Evolutionary conservation across 768 basidiomycete species (phyloP).

Genomic region (Auriscalpium orientale): DNA sequence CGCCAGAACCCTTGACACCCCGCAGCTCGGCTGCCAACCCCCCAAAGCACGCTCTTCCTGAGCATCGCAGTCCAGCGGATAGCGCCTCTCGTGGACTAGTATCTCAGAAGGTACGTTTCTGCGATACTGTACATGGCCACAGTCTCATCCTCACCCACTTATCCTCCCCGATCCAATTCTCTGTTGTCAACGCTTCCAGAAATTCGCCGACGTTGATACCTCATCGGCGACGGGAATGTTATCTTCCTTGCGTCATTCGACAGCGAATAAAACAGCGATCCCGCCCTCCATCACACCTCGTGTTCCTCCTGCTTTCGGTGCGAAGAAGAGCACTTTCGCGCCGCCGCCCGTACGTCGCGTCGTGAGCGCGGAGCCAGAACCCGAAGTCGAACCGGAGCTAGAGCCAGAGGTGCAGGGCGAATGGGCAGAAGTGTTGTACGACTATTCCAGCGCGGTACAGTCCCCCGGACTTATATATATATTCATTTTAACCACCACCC

Average conservation of each 20-base stretch:
- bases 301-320: slow-evolving; percentile 30
- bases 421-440: slow-evolving; percentile 76
- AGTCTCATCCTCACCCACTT: neutral
- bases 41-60: neutral
- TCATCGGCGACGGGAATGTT: slow-evolving; percentile 40
- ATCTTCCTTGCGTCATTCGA: slow-evolving; percentile 38
- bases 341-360: slow-evolving; percentile 43
- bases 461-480: neutral
- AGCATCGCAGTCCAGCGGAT: too few species aligned
- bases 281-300: slow-evolving; percentile 28
- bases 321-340: slow-evolving; percentile 37
- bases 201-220: slow-evolving; percentile 54
- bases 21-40: neutral
- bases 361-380: neutral
- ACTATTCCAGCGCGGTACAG: slow-evolving; percentile 57
- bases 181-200: slow-evolving; percentile 26
- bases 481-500: neutral
- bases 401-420: slow-evolving; percentile 34
- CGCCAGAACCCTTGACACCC: neutral
- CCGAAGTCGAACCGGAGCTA: slow-evolving; percentile 2
- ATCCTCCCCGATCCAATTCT: neutral
- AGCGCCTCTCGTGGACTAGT: too few species aligned
- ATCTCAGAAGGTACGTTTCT: neutral
- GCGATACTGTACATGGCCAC: neutral
- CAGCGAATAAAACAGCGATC: slow-evolving; percentile 31